Conservation (phyloP, 441 rosid species). For the Omphalea diandra region DNA sequence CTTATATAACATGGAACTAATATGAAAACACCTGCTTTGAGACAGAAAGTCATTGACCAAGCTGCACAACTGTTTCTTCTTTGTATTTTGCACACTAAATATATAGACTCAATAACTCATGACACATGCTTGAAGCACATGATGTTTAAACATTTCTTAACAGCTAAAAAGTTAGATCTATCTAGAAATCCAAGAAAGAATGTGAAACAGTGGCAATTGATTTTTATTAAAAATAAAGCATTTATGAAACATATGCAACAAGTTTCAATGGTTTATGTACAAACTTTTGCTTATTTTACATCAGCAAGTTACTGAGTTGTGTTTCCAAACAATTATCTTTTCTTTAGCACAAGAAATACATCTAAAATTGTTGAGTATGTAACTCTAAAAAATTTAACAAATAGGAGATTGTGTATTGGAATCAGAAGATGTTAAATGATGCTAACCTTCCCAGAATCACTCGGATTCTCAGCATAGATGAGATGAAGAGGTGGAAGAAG, state of each 20-base stretch:
- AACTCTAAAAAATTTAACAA: background rate
- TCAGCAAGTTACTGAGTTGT: background rate
- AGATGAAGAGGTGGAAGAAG: conserved; percentile 86
- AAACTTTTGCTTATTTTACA: background rate
- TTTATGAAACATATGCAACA: background rate
- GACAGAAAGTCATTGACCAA: background rate
- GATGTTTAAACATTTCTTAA: background rate
- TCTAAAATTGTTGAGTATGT: background rate
- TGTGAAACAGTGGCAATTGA: background rate
- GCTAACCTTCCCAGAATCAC: conserved; percentile 92
- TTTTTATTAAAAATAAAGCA: background rate
- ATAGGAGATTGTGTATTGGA: background rate
- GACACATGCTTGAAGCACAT: background rate
- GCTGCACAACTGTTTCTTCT: background rate
- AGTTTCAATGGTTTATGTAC: background rate
- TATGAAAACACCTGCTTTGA: background rate
- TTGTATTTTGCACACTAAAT: background rate
- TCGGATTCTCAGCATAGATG: conserved; percentile 91
- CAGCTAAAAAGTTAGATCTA: background rate
- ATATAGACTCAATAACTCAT: background rate
- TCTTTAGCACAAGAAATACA: background rate
- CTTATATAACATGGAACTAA: background rate
- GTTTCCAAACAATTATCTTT: background rate
- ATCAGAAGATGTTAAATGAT: conserved; percentile 1
- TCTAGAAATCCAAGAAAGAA: background rate